Evolutionary conservation across 2,329 filamentous ascomycete species (phyloP).

Genomic region (Pseudogymnoascus sp.): DNA sequence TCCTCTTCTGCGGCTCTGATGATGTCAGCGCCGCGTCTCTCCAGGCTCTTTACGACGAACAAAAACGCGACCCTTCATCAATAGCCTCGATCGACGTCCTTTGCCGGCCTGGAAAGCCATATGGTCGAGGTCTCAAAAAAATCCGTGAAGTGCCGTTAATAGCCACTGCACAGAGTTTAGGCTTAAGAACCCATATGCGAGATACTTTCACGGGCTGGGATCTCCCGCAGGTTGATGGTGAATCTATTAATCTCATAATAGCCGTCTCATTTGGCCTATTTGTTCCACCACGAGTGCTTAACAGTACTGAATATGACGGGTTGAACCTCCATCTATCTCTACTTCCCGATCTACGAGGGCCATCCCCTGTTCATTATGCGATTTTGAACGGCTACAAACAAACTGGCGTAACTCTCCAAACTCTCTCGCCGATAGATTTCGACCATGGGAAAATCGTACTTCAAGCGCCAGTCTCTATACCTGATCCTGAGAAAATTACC

Average conservation of each 20-base stretch:
- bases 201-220: conserved; percentile 80
- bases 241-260: conserved; percentile 65
- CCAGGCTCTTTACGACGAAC: conserved; percentile 55
- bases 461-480: conserved; percentile 54
- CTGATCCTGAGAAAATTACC: conserved; percentile 37
- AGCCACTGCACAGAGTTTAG: conserved; percentile 51
- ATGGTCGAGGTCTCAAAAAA: conserved; percentile 63
- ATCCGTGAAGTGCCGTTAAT: conserved; percentile 57
- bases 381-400: conserved; percentile 51
- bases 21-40: conserved; percentile 77
- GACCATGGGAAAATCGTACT: conserved; percentile 67
- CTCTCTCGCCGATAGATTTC: conserved; percentile 65
- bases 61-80: conserved; percentile 39
- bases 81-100: conserved; percentile 79
- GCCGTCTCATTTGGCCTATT: conserved; percentile 93
- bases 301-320: conserved; percentile 66
- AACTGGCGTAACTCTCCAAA: conserved; percentile 80
- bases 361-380: conserved; percentile 81
- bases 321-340: conserved; percentile 91
- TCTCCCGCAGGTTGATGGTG: conserved; percentile 41
- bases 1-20: conserved; percentile 93
- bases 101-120: conserved; percentile 68
- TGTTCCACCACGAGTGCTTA: conserved; percentile 68
- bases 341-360: conserved; percentile 75
- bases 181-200: conserved; percentile 56